phyloP scores from a whole-genome alignment of 768 basidiomycete genomes.

The Amanita fuliginea region DNA sequence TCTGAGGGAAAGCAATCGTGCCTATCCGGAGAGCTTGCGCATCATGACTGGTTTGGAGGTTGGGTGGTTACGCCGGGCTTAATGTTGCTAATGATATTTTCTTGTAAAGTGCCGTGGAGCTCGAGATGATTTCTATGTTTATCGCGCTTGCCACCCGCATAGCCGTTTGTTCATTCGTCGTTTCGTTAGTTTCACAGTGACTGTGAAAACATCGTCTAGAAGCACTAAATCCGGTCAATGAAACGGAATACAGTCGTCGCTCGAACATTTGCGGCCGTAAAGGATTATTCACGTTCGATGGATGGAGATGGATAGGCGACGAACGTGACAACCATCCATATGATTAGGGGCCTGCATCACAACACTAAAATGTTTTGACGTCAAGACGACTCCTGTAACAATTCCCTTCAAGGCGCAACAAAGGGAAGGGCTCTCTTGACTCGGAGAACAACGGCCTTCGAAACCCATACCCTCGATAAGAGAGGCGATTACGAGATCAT shows the following conservation, averaged over 20 bases:
- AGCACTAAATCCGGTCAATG: not conserved
- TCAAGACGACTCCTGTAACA: not conserved
- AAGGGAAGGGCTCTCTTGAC: not conserved
- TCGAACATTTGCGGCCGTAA: not conserved
- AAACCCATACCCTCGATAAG: not conserved
- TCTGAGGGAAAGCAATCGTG: conserved; percentile 66
- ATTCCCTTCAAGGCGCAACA: conserved; percentile 11
- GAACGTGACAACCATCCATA: not conserved
- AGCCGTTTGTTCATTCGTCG: not conserved
- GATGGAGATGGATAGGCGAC: not conserved
- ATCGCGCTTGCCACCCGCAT: not conserved
- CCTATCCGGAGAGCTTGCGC: conserved; percentile 68
- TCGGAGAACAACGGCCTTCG: not conserved
- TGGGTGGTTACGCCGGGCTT: conserved; percentile 54
- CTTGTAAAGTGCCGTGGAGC: not conserved
- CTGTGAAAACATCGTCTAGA: not conserved
- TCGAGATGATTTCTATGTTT: not conserved
- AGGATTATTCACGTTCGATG: not conserved
- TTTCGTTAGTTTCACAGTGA: not conserved
- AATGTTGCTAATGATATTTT: not conserved
- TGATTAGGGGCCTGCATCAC: not conserved
- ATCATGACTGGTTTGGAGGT: conserved; percentile 76
- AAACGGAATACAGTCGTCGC: not conserved
- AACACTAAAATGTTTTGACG: not conserved
- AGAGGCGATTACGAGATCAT: not conserved